Evolutionary conservation across 345 rosid species (phyloP), one percentile per base, ranked within the genome.

Genomic region (Salix arbutifolia): DNA sequence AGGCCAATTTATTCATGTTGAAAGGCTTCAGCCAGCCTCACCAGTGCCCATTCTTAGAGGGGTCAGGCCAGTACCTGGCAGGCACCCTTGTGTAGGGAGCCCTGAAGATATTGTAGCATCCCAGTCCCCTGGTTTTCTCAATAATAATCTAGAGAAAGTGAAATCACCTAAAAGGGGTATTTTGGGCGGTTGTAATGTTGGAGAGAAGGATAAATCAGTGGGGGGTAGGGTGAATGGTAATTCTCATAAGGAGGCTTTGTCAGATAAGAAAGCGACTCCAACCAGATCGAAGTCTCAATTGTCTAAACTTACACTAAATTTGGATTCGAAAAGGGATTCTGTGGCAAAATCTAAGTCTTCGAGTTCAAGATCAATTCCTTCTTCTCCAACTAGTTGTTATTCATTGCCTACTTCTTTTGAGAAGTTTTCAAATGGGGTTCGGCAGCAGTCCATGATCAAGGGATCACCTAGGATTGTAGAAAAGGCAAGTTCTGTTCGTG

Each of bases 91-190:
- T 82, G 89, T 96, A 42, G 99, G 99, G 21, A 84, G 76, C 86
- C 99, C 99, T 40, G 97, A 91, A 81, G 99, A 96, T 80, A 93
- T 96, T 74, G 98, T 89, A 72, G 99, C 96, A 46, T 87, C 98
- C 69, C 89, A 84, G 44, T 86, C 97, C 0, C 89, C 78, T 26
- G 96, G 93, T 61, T 96, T 96, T 50, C 94, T 96, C 14, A 88
- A 65, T 46, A 84, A 83, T 82, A 53, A 70, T 71, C 81, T 81
- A 23, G 88, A 87, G 78, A 89, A 85, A 82, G 85, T 73, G 19
- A 93, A 88, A 80, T 67, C 81, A 48, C 73, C 83, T 25, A 40
- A 46, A 2, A 88, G 86, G 75, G 82, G 80, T 33, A 72, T 60
- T 65, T 67, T 71, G 16, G 72, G 84, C 33, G 79, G 62, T 75